Base-by-base conservation (phyloP, 73 alveolate genomes). In the Paramecium bursaria region DNA sequence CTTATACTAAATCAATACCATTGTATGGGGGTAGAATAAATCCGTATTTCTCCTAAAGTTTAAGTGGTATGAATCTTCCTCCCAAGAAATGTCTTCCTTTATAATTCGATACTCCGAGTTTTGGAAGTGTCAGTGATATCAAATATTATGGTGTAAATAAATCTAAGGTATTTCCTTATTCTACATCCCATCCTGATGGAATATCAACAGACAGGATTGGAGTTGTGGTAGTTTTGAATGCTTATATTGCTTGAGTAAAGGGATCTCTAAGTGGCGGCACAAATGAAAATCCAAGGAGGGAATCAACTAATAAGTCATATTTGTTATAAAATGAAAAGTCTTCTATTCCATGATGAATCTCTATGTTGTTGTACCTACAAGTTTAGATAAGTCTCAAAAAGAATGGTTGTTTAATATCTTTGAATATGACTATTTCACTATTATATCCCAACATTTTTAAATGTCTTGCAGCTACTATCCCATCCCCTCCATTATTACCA, bases 181-280 rank as follows among this genome's bases (percentile, higher is more conserved):
- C 98, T 19, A 97, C 98, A 92, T 97, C 99, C 98, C 98, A 97
- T 30, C 99, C 99, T 9, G 99, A 96, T 5, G 99, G 99, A 42
- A 97, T 94, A 74, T 97, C 99, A 42, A 97, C 95, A 2, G 99
- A 95, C 29, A 92, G 85, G 22, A 97, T 92, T 57, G 94, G 95
- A 47, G 86, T 80, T 74, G 87, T 86, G 31, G 93, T 51, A 39
- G 49, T 67, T 51, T 91, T 90, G 73, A 92, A 67, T 17, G 88
- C 91, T 47, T 95, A 91, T 50, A 97, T 93, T 46, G 97, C 91
- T 19, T 91, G 87, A 29, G 92, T 93, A 86, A 91, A 96, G 19
- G 99, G 99, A 48, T 94, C 95, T 49, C 99, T 91, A 29, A 97
- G 94, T 14, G 97, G 99, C 17, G 99, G 99, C 73, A 86, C 86